Percentiles rank a stretch among this genome's conserved stretches.
These are phyloP conservation scores for Thecaphora frezii DNA, from an alignment of 1,284 basidiomycete species.

Conservation along the genomic window DNA sequence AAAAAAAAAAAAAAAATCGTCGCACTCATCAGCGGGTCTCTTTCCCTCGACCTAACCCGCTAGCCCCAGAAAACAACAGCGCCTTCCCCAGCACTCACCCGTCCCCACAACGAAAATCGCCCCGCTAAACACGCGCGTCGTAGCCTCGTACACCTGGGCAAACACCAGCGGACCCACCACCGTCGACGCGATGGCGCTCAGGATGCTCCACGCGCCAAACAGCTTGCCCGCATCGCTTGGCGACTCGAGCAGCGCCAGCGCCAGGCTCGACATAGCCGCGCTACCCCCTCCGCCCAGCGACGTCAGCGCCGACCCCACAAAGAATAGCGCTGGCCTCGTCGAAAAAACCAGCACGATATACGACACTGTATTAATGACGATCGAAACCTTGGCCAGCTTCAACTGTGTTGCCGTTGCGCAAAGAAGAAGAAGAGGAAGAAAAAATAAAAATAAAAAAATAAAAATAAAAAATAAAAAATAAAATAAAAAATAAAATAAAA, in stretches of 20 bases:
- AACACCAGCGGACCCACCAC: conserved; percentile 54
- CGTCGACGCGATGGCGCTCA: conserved; percentile 43
- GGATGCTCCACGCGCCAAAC: conserved; percentile 55
- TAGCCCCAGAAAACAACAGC: too few relatives aligned
- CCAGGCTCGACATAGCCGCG: conserved; percentile 54
- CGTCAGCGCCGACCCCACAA: conserved; percentile 31
- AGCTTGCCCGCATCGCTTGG: conserved; percentile 52
- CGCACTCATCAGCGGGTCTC: not conserved
- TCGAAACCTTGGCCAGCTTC: conserved; percentile 33
- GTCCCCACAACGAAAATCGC: conserved; percentile 44
- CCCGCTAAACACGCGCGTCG: conserved; percentile 27
- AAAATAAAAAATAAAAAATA: too few relatives aligned
- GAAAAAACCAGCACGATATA: conserved; percentile 29
- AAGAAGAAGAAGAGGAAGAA: too few relatives aligned
- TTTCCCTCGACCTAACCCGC: not conserved
- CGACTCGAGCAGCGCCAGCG: conserved; percentile 46
- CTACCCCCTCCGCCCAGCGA: conserved; percentile 45
- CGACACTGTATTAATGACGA: conserved; percentile 20
- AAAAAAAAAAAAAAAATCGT: too few relatives aligned
- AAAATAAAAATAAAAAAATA: too few relatives aligned
- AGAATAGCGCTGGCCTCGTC: conserved; percentile 20
- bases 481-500: too few relatives aligned
- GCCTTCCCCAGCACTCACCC: too few relatives aligned
- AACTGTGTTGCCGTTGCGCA: too few relatives aligned
- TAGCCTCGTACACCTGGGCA: conserved; percentile 36